Evolutionary conservation across 2,329 filamentous ascomycete genomes (phyloP), one percentile per base, ranked within the genome.

Genomic region (Tolypocladium endophyticum): DNA sequence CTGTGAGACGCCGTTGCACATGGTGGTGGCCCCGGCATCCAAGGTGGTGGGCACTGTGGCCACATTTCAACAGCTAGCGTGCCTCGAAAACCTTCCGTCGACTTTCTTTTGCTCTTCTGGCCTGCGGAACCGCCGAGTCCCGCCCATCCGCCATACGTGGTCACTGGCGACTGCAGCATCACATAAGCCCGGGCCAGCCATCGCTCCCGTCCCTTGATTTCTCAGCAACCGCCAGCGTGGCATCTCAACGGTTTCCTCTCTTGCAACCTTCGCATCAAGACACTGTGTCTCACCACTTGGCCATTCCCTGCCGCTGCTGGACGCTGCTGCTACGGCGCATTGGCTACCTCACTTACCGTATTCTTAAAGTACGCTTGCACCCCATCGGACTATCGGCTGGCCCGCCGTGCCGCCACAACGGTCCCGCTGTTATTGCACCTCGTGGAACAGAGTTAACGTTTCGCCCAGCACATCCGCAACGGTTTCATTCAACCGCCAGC

Each of bases 211-310:
- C 16, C 43, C 12, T 52, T 56, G 55, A 53, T 55, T 59, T 30
- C 61, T 58, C 57, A 58, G 57, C 58, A 57, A 54, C 45, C 61
- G 64, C 62, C 66, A 67, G 61, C 63, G 64, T 67, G 66, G 65
- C 66, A 63, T 67, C 62, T 64, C 11, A 3, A 14, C 35, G 2
- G 2, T 66, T 53, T 20, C 16, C 47, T 20, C 18, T 53, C 11
- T 35, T 35, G 8, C 30, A 53, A 14, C 23, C 16, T 25, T 16
- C 43, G 43, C 43, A 11, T 18, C 50, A n/a, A 28, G 45, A 50
- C 6, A 16, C 14, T 50, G 61, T 61, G 58, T 58, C 53, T 33
- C 45, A 12, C 25, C 25, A 45, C n/a, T n/a, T n/a, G n/a, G n/a
- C 5, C 6, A 3, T 16, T 50, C 45, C 5, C 25, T 18, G 16